Percentiles rank a stretch among this genome's conserved stretches.
These are phyloP conservation scores for Solanum phureja DNA, from an alignment of 257 asterid species.

Conservation along the genomic window DNA sequence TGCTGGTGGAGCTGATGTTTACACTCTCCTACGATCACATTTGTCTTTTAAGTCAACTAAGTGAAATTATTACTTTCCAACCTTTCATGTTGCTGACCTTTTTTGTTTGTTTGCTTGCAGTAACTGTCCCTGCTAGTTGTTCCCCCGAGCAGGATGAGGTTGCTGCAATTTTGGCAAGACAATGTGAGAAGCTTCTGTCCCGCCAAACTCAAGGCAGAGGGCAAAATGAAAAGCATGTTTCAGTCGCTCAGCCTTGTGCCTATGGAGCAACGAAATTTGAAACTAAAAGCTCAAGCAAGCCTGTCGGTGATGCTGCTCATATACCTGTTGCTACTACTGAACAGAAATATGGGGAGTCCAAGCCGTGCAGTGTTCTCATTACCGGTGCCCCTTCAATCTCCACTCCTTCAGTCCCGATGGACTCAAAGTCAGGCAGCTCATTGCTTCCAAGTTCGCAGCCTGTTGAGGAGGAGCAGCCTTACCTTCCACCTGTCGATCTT, in stretches of 20 bases:
- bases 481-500: background rate
- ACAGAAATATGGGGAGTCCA: background rate
- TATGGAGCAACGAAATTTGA: background rate
- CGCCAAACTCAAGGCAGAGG: background rate
- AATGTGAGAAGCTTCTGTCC: background rate
- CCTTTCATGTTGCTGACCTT: background rate
- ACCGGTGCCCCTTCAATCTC: background rate
- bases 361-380: background rate
- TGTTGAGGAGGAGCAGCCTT: background rate
- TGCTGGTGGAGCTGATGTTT: background rate
- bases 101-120: background rate
- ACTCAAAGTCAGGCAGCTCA: background rate
- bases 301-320: background rate
- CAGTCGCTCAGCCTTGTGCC: background rate
- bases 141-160: background rate
- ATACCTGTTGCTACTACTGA: background rate
- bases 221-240: background rate
- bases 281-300: background rate
- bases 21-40: background rate
- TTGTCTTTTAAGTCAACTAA: background rate
- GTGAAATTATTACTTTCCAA: background rate
- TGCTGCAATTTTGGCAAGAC: background rate
- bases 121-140: background rate
- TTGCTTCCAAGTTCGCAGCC: background rate
- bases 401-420: background rate